Evolutionary conservation across 2,329 filamentous ascomycete genomes (phyloP).

Genomic region (Ophiostoma populinum): DNA sequence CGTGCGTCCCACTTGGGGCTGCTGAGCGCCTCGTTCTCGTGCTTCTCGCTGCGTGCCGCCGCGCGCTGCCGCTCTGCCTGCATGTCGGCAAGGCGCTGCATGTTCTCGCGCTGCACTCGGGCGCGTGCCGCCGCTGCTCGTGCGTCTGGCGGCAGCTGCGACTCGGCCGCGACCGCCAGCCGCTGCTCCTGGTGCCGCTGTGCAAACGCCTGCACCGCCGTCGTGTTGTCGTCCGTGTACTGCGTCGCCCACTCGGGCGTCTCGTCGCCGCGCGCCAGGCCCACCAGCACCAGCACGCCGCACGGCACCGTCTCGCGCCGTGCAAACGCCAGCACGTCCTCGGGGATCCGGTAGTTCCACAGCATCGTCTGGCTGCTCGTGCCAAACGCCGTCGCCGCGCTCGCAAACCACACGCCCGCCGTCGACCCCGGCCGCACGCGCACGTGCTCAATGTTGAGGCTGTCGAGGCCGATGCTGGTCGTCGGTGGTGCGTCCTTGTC

Average conservation of each 20-base stretch:
- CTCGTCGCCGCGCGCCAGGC: constrained; percentile 27
- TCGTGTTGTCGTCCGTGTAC: constrained; percentile 19
- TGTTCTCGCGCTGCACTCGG: constrained; percentile 23
- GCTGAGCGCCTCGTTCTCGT: constrained; percentile 31
- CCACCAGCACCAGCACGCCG: constrained; percentile 38
- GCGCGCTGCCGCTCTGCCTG: constrained; percentile 23
- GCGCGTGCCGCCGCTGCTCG: constrained; percentile 24
- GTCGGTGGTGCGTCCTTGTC: constrained; percentile 2
- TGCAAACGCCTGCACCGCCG: constrained; percentile 21
- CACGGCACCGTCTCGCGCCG: constrained; percentile 37
- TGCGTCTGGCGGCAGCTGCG: constrained; percentile 24
- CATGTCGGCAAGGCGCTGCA: constrained; percentile 29
- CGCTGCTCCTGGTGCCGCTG: constrained; percentile 23
- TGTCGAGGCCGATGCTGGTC: constrained; percentile 16
- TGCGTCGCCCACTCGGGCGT: constrained; percentile 38
- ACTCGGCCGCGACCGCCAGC: constrained; percentile 25
- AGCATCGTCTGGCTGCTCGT: constrained; percentile 36
- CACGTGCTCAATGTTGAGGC: constrained; percentile 30
- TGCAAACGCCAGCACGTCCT: constrained; percentile 31
- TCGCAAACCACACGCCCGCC: constrained; percentile 38
- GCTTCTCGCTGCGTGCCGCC: constrained; percentile 26
- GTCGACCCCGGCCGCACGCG: constrained; percentile 17
- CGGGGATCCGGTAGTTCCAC: constrained; percentile 43
- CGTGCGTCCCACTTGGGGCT: constrained; percentile 34
- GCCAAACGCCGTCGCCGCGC: constrained; percentile 35